phyloP scores from a whole-genome alignment of 805 yeast species.

The Saccharomycopsis selenospora region DNA sequence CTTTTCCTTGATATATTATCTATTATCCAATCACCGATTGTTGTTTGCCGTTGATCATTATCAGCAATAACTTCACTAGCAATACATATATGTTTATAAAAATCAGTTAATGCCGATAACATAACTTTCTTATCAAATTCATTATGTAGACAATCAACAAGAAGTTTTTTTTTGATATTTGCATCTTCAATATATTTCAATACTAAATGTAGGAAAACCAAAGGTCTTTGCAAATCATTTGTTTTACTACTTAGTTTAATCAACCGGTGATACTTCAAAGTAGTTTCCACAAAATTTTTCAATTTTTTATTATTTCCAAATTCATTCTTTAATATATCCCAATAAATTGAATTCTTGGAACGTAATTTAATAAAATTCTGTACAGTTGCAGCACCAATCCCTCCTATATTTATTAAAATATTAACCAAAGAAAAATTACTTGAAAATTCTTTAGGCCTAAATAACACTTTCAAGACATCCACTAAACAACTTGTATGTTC shows the following conservation, averaged over 20 bases:
- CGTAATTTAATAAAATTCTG: constrained; percentile 23
- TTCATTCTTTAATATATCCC: too few relatives aligned
- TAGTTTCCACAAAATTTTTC: constrained; percentile 24
- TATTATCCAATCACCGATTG: neutral
- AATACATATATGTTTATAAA: constrained; percentile 28
- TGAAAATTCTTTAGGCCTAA: constrained; percentile 14
- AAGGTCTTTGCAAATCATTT: neutral
- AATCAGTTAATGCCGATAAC: constrained; percentile 23
- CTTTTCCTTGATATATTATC: neutral
- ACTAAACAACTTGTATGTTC: constrained; percentile 36
- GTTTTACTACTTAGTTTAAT: neutral
- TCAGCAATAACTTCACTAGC: constrained; percentile 19
- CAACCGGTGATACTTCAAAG: neutral
- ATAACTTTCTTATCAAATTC: neutral
- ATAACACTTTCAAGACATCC: constrained; percentile 40
- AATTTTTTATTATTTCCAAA: constrained; percentile 26
- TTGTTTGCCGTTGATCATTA: neutral
- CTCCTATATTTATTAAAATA: neutral
- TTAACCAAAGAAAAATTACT: neutral
- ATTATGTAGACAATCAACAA: neutral
- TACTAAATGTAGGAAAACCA: neutral
- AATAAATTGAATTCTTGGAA: too few relatives aligned
- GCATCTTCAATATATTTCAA: neutral
- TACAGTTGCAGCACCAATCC: constrained; percentile 24
- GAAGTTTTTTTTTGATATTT: neutral